Evolutionary conservation across 805 yeast genomes (phyloP).

Genomic region (Peterozyma toletana): DNA sequence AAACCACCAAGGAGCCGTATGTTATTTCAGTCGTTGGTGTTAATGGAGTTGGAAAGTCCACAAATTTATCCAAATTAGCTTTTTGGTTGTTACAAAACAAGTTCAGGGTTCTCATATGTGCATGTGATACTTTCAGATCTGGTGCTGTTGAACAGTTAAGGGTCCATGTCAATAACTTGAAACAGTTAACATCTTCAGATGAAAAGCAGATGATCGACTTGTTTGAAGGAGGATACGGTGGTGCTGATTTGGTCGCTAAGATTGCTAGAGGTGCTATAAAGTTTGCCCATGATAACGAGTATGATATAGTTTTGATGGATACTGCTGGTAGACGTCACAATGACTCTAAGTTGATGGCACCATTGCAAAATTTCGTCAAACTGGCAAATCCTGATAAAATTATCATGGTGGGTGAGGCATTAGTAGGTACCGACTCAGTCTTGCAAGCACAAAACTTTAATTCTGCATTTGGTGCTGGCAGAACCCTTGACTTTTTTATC

Average conservation of each 20-base stretch:
- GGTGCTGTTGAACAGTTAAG: conserved; percentile 98
- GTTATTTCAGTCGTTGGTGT: conserved; percentile 98
- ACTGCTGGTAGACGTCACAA: conserved; percentile 98
- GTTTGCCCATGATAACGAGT: conserved; percentile 60
- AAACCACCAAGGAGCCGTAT: conserved; percentile 51
- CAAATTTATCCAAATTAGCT: conserved; percentile 88
- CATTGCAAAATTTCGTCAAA: conserved; percentile 88
- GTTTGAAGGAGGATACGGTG: conserved; percentile 94
- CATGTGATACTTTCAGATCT: conserved; percentile 95
- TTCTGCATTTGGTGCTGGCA: conserved; percentile 79
- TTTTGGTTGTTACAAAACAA: conserved; percentile 93
- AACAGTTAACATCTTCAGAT: conserved; percentile 50
- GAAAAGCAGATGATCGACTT: conserved; percentile 52
- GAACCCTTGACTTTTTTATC: conserved; percentile 83
- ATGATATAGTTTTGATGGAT: conserved; percentile 86
- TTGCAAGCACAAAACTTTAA: conserved; percentile 92
- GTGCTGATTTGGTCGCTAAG: conserved; percentile 87
- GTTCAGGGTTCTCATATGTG: conserved; percentile 80
- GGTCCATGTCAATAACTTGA: conserved; percentile 84
- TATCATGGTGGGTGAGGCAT: conserved; percentile 97
- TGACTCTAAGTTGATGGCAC: conserved; percentile 92
- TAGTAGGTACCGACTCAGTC: conserved; percentile 96
- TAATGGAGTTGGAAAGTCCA: conserved; percentile 96
- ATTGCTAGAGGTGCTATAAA: conserved; percentile 89
- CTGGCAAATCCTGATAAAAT: conserved; percentile 94